Base-by-base conservation (phyloP, 2,329 filamentous ascomycete species). In the Myriangium duriaei region DNA sequence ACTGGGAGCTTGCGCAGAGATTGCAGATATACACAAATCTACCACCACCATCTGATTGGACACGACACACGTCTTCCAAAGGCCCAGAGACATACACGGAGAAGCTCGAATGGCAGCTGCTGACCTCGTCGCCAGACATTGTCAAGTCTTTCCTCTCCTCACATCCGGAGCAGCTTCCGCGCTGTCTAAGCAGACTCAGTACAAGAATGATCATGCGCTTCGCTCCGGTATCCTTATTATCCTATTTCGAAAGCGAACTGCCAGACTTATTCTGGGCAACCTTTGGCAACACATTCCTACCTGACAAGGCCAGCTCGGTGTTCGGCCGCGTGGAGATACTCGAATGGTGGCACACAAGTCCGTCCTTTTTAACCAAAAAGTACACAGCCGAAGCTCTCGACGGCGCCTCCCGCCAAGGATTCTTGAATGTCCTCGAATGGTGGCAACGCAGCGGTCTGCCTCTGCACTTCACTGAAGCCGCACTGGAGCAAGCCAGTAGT, bases 181-280 rank as follows among this genome's bases (percentile, higher is more conserved):
- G 74, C 16, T 80, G 84, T 46, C 68, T 95, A 10, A 91, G 86
- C 0, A 79, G 79, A 2, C 67, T 92, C 1, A 82, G 83, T 26
- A 81, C 91, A 44, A 86, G 87, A 51, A 72, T 94, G 29, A 86
- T 94, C 49, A 85, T 95, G 64, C 86, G 91, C 47, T 95, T 95
- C 56, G 82, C 79, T 30, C 78, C 88, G 48, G 81, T 79, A 11
- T 75, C 81, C 10, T 74, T 94, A 3, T 72, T 96, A 21, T 72
- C 74, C 2, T 86, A 81, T 51, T 64, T 85, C 1, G 76, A 81
- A 46, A 69, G 71, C 15, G 65, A 75, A 34, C 71, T 74, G 58
- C 71, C 73, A 37, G 74, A 92, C 42, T 73, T 95, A 3, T 91
- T 92, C 62, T 86, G 81, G 71, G 76, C 79, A 2, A 91, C 87